A percentile compares a stretch with the other conserved stretches of the same genome.
These are phyloP conservation scores for Berberis thunbergii DNA, from an alignment of 164 flowering plant species.

Conservation along the genomic window DNA sequence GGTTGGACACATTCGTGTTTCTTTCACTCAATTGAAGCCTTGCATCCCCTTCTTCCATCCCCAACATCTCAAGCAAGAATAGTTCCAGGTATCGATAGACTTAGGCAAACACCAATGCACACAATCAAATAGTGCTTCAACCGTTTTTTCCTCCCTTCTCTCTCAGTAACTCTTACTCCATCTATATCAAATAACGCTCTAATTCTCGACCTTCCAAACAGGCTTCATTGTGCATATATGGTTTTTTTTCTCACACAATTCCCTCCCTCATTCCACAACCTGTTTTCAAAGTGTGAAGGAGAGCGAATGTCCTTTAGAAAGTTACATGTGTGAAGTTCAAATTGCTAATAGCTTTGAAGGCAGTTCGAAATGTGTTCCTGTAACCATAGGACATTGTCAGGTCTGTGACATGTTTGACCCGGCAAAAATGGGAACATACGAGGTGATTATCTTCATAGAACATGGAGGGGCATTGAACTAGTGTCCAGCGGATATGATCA, in stretches of 20 bases:
- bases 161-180: conserved; percentile 28
- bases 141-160: conserved; percentile 19
- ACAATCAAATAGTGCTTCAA: conserved; percentile 22
- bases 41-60: conserved; percentile 9
- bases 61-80: conserved; percentile 34
- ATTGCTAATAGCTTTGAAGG: conserved; percentile 39
- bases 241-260: conserved; percentile 44
- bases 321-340: conserved; percentile 32
- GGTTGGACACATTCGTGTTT: background rate
- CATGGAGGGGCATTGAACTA: conserved; percentile 49
- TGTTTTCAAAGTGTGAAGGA: conserved; percentile 56
- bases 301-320: conserved; percentile 44
- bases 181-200: conserved; percentile 25
- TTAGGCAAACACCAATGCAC: conserved; percentile 47
- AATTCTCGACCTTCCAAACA: conserved; percentile 16
- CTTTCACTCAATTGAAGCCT: background rate
- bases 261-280: conserved; percentile 65
- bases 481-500: conserved; percentile 54
- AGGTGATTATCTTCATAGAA: conserved; percentile 33
- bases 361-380: conserved; percentile 40
- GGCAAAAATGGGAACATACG: conserved; percentile 46
- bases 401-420: conserved; percentile 29
- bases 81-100: conserved; percentile 33
- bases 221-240: conserved; percentile 27
- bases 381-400: conserved; percentile 35